Percentiles rank a stretch among this genome's conserved stretches.
phyloP scores from a whole-genome alignment of 2,329 filamentous ascomycete species.

The Nigrospora oryzae region DNA sequence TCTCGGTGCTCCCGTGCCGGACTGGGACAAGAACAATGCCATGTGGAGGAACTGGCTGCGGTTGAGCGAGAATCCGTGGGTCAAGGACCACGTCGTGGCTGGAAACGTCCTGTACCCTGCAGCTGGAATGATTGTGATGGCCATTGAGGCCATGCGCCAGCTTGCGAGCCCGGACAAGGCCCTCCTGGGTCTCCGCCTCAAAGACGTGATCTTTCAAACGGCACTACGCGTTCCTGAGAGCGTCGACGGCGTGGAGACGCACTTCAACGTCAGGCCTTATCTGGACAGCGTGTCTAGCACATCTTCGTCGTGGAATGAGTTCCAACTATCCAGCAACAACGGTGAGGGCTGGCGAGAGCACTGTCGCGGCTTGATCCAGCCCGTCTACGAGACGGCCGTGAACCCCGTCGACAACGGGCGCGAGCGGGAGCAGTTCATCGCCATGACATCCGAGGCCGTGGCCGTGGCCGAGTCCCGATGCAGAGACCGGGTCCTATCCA shows the following conservation, averaged over 20 bases:
- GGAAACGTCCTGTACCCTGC: neutral
- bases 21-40: neutral
- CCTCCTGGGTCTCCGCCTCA: neutral
- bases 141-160: neutral
- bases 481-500: too few relatives aligned
- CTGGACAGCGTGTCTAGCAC: neutral
- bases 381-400: neutral
- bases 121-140: neutral
- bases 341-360: neutral
- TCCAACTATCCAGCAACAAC: neutral
- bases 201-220: neutral
- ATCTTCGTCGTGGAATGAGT: neutral
- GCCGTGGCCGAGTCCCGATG: too few relatives aligned
- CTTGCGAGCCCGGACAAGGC: slow-evolving; percentile 1
- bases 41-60: neutral
- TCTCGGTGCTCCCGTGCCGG: neutral
- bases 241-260: neutral
- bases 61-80: slow-evolving; percentile 4
- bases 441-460: neutral
- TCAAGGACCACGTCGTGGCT: neutral
- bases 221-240: neutral
- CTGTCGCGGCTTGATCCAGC: neutral
- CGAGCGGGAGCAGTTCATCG: neutral
- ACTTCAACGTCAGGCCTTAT: neutral
- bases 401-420: neutral